Percentiles rank a stretch among this genome's conserved stretches.
Conservation (phyloP, 2,329 filamentous ascomycete genomes). For the Colletotrichum chrysophilum region DNA sequence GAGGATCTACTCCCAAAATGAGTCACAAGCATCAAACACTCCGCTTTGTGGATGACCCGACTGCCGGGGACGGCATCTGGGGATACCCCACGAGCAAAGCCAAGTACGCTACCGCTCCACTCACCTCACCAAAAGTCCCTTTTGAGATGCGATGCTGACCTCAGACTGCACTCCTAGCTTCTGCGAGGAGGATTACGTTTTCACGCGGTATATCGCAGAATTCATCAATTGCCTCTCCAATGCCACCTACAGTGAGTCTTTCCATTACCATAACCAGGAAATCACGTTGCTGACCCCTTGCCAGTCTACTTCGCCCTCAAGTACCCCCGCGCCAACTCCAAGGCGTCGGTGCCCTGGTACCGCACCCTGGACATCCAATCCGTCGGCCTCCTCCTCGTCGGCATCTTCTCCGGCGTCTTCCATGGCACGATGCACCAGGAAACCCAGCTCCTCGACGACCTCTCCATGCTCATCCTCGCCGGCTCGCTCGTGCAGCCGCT, state of each 20-base stretch:
- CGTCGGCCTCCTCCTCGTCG: slow-evolving; percentile 43
- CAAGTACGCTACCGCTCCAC: slow-evolving; percentile 33
- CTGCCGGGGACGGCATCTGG: slow-evolving; percentile 39
- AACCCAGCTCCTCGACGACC: slow-evolving; percentile 56
- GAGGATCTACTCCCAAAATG: background rate
- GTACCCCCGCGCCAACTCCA: slow-evolving; percentile 36
- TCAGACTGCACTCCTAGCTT: background rate
- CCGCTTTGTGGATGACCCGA: slow-evolving; percentile 38
- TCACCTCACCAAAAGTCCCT: background rate
- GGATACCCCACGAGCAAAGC: slow-evolving; percentile 43
- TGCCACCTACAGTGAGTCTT: slow-evolving; percentile 31
- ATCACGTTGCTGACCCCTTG: background rate
- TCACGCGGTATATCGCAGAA: slow-evolving; percentile 47
- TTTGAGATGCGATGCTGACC: background rate
- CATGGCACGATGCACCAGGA: slow-evolving; percentile 49
- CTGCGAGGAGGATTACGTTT: slow-evolving; percentile 35
- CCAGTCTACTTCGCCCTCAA: slow-evolving; percentile 45
- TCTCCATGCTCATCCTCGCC: slow-evolving; percentile 62
- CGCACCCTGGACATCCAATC: slow-evolving; percentile 46
- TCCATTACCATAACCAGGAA: background rate
- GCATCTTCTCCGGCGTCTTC: slow-evolving; percentile 47
- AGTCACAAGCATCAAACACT: slow-evolving; percentile 38
- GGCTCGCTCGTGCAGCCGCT: slow-evolving; percentile 57
- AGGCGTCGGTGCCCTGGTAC: slow-evolving; percentile 32
- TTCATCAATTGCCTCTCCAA: slow-evolving; percentile 51